A percentile compares a stretch with the other conserved stretches of the same genome.
Conservation (phyloP, 2,329 filamentous ascomycete species). For the Penicillium fuscoglaucum region DNA sequence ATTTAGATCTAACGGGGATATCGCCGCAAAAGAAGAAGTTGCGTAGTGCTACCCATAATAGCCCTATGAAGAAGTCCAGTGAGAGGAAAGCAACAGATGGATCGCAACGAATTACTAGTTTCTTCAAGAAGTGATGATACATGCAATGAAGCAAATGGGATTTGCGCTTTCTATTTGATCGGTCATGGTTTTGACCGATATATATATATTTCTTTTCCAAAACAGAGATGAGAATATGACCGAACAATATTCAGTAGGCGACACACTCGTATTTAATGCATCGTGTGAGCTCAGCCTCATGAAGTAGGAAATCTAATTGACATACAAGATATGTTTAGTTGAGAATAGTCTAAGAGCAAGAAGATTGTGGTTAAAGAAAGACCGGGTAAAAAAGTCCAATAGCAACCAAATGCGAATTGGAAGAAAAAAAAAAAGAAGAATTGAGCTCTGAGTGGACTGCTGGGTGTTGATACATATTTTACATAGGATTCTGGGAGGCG, state of each 20-base stretch:
- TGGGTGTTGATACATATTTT: not conserved
- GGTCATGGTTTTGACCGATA: not conserved
- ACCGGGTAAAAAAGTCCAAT: no score
- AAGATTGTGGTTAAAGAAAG: not conserved
- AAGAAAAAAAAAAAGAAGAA: not conserved
- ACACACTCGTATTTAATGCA: not conserved
- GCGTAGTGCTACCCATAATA: conserved; percentile 60
- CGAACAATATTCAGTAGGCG: no score
- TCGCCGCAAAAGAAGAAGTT: conserved; percentile 51
- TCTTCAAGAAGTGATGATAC: conserved; percentile 44
- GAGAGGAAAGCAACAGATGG: conserved; percentile 48
- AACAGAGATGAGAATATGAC: not conserved
- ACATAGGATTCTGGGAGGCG: not conserved
- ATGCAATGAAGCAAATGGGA: not conserved
- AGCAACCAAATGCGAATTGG: not conserved
- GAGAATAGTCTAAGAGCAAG: not conserved
- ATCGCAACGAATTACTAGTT: conserved; percentile 54
- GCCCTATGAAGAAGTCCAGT: conserved; percentile 45
- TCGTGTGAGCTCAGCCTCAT: not conserved
- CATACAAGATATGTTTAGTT: not conserved
- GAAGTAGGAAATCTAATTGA: not conserved
- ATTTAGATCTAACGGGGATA: conserved; percentile 13
- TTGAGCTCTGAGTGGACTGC: not conserved
- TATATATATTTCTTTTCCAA: not conserved
- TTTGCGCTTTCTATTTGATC: not conserved